These are phyloP conservation scores for Starmerella roubikii DNA, from an alignment of 805 yeast genomes.

Conservation along the genomic window DNA sequence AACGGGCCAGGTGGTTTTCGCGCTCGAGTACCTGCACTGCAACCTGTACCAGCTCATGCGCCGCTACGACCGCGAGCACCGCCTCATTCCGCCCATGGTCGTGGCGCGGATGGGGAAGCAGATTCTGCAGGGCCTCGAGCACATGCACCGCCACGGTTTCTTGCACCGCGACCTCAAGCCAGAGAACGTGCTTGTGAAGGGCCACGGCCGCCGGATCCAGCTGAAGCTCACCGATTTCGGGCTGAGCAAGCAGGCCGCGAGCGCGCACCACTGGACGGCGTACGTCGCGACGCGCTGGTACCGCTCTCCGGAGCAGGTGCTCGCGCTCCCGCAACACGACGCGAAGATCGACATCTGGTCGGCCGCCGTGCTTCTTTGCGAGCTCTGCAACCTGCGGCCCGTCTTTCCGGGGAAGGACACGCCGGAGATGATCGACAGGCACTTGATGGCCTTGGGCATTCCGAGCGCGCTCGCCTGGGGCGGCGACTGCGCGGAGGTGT, in stretches of 20 bases:
- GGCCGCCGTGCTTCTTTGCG: conserved; percentile 65
- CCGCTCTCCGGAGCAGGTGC: conserved; percentile 77
- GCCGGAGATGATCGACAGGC: conserved; percentile 61
- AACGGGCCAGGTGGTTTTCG: conserved; percentile 53
- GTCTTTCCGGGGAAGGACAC: conserved; percentile 75
- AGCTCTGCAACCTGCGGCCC: conserved; percentile 61
- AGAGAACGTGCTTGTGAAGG: conserved; percentile 68
- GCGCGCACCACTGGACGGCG: conserved; percentile 49
- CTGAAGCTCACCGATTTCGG: conserved; percentile 94
- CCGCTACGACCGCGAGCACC: background rate
- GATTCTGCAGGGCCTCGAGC: conserved; percentile 60
- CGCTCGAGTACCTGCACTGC: conserved; percentile 81
- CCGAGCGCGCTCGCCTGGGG: conserved; percentile 34
- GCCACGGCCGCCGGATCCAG: conserved; percentile 38
- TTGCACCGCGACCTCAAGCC: conserved; percentile 91
- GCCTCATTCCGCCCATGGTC: background rate
- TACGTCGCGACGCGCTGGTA: conserved; percentile 97
- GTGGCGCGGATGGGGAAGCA: conserved; percentile 5
- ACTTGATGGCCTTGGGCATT: conserved; percentile 56
- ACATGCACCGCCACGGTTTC: conserved; percentile 56
- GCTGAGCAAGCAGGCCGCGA: conserved; percentile 50
- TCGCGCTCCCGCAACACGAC: conserved; percentile 41
- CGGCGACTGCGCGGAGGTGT: conserved; percentile 4
- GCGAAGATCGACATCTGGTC: conserved; percentile 88
- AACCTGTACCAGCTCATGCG: conserved; percentile 60